Evolutionary conservation across 345 rosid genomes (phyloP), one percentile per base, ranked within the genome.

Genomic region (Heritiera littoralis): DNA sequence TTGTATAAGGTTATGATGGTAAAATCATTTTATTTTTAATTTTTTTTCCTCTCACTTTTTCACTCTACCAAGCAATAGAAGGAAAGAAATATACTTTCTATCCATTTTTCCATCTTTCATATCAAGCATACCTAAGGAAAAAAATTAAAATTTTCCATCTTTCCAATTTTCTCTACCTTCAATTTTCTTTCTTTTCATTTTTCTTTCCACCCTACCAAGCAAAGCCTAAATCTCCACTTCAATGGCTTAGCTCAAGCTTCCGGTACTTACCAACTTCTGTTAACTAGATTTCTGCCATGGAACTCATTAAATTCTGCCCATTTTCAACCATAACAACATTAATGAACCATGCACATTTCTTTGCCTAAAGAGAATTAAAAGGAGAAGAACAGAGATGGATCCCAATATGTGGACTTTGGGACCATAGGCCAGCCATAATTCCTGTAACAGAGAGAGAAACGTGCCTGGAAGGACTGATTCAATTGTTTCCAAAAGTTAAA

Each of bases 401-500:
- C 74, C 66, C 75, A 46, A 58, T 61, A 68, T 58, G 60, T 55
- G 69, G 18, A 32, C 9, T 18, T 23, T 8, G 76, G 81, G 80
- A 59, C 81, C 81, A 18, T 73, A 48, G 66, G 52, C 6, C 41
- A 49, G 30, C 11, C 60, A 55, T 64, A 23, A 72, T 71, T 45
- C 18, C 70, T 15, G 78, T 6, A 6, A 72, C 61, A 76, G 51
- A 66, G 72, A 55, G 78, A 54, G 41, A 70, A 74, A 77, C 80
- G 82, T 80, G 84, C 6, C 63, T 15, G 81, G 8, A 51, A 55
- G 46, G 28, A 71, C 65, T 51, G 75, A 73, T 66, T 58, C 64
- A 17, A 46, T 41, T 64, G 41, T 76, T 72, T 13, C 75, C 40
- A 67, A 80, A 85, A 85, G 84, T 77, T 66, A 54, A 83, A 83